Evolutionary conservation across 495 filamentous ascomycete species (phyloP).

Genomic region (Clavariopsis aquatica): DNA sequence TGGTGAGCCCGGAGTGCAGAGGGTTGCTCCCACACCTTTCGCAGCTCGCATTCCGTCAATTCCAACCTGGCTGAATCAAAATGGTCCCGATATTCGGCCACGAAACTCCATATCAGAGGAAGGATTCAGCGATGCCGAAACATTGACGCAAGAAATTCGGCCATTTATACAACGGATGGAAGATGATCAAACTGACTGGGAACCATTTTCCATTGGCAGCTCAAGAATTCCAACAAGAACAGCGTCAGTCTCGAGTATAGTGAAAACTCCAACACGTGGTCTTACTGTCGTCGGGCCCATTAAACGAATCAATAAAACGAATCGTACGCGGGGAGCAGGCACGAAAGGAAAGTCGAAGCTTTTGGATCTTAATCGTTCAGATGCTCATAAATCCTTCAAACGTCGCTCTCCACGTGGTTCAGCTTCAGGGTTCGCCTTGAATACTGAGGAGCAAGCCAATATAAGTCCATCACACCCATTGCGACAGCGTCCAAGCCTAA

Average conservation of each 20-base stretch:
- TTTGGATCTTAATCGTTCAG: constrained; percentile 20
- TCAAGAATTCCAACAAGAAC: constrained; percentile 21
- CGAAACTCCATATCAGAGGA: constrained; percentile 27
- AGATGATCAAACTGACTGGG: constrained; percentile 31
- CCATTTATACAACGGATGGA: constrained; percentile 13
- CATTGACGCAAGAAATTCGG: constrained; percentile 20
- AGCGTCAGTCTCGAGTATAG: constrained; percentile 29
- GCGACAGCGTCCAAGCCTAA: neutral
- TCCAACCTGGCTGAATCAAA: constrained; percentile 14
- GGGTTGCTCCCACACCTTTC: neutral
- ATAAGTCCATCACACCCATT: neutral
- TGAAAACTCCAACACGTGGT: constrained; percentile 37
- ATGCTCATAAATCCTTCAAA: constrained; percentile 34
- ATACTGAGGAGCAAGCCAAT: neutral
- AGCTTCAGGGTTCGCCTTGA: neutral
- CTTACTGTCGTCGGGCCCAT: constrained; percentile 35
- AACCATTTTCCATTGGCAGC: constrained; percentile 21
- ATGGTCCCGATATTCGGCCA: neutral
- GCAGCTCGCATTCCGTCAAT: constrained; percentile 2
- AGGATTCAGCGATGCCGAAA: constrained; percentile 35
- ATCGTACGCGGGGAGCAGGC: neutral
- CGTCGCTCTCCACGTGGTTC: constrained; percentile 13
- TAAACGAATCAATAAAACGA: constrained; percentile 13
- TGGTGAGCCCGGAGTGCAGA: constrained; percentile 20
- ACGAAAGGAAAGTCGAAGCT: neutral